Evolutionary conservation across 441 rosid species (phyloP).

Genomic region (Euphorbia schlechtendalii): DNA sequence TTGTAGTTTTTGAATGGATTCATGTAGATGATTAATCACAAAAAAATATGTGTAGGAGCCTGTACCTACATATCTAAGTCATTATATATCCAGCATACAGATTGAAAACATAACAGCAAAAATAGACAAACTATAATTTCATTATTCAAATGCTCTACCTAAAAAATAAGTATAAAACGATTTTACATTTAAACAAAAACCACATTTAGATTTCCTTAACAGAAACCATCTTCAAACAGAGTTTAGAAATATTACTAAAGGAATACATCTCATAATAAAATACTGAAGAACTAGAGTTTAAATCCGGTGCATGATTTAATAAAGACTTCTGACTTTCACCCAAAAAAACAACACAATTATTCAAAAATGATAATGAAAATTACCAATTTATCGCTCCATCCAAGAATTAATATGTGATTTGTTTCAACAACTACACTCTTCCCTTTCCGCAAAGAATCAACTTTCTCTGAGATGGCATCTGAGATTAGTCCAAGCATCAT

Average conservation of each 20-base stretch:
- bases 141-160: neutral
- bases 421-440: slow-evolving; percentile 90
- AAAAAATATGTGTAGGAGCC: neutral
- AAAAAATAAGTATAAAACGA: neutral
- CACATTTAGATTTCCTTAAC: neutral
- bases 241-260: neutral
- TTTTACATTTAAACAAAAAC: neutral
- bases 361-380: too few relatives aligned
- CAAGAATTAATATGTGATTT: slow-evolving; percentile 33
- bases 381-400: slow-evolving; percentile 83
- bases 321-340: neutral
- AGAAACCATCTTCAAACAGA: neutral
- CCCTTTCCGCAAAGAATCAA: slow-evolving; percentile 83
- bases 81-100: neutral
- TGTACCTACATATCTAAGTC: neutral
- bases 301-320: neutral
- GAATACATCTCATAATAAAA: neutral
- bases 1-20: neutral
- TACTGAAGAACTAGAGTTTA: slow-evolving; percentile 3
- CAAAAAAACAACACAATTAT: neutral
- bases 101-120: neutral
- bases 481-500: slow-evolving; percentile 96
- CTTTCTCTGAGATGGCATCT: slow-evolving; percentile 89
- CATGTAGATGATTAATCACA: neutral
- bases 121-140: too few relatives aligned